Conservation (phyloP, 805 yeast genomes). For the Starmerella bombicola region DNA sequence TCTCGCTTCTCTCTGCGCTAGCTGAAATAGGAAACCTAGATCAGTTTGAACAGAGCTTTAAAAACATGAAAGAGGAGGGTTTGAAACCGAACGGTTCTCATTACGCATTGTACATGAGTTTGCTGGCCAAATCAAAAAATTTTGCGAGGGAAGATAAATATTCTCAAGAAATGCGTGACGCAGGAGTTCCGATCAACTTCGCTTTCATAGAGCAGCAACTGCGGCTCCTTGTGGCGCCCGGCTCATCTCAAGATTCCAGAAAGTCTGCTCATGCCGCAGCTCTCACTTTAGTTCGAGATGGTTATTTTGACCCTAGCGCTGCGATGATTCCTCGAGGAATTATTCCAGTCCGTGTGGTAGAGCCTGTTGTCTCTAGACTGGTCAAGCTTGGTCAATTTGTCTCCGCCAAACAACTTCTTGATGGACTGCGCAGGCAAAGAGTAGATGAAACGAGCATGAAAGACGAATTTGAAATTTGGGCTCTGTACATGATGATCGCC, state of each 20-base stretch:
- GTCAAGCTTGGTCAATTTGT: constrained; percentile 12
- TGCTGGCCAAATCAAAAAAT: constrained; percentile 10
- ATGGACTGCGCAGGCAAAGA: constrained; percentile 6
- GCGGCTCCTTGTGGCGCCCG: constrained; percentile 16
- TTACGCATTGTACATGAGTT: constrained; percentile 22
- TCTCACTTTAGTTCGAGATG: constrained; percentile 14
- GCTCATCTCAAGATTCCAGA: constrained; percentile 6
- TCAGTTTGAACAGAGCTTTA: constrained; percentile 29
- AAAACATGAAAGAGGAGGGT: constrained; percentile 19
- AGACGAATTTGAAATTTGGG: constrained; percentile 12
- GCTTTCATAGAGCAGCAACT: constrained; percentile 22
- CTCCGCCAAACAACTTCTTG: constrained; percentile 21
- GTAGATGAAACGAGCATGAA: neutral
- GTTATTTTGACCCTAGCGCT: constrained; percentile 23
- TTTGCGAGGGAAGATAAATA: constrained; percentile 13
- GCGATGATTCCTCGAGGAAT: constrained; percentile 23
- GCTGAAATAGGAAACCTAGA: constrained; percentile 29
- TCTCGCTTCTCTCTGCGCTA: constrained; percentile 17
- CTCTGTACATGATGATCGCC: constrained; percentile 16
- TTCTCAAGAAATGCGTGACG: constrained; percentile 14
- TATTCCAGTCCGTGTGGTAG: constrained; percentile 22
- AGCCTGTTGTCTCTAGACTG: constrained; percentile 20
- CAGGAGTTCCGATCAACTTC: constrained; percentile 19
- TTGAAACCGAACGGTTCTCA: constrained; percentile 19
- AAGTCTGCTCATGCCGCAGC: constrained; percentile 11